These are phyloP conservation scores for Suillus luteus DNA, from an alignment of 768 basidiomycete genomes.

Conservation along the genomic window DNA sequence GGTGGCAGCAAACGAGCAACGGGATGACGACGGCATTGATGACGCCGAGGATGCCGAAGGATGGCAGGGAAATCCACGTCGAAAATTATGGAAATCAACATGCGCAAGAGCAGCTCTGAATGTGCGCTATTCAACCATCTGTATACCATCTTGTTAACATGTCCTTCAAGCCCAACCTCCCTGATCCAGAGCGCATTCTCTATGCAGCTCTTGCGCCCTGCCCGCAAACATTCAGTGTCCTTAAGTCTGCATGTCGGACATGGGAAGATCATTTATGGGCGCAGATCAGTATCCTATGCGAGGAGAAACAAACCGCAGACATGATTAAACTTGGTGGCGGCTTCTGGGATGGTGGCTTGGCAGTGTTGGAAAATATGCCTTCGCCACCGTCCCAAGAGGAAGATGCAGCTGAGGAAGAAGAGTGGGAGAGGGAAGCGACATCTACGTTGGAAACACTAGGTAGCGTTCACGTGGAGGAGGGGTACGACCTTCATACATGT, in stretches of 20 bases:
- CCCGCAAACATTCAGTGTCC: conserved; percentile 60
- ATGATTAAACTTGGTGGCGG: conserved; percentile 64
- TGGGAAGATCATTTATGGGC: conserved; percentile 99
- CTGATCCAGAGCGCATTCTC: conserved; percentile 77
- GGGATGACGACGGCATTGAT: conserved; percentile 49
- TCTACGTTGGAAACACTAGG: conserved; percentile 58
- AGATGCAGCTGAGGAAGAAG: conserved; percentile 47
- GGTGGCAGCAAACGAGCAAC: conserved; percentile 48
- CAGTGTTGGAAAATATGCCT: conserved; percentile 44
- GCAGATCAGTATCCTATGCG: conserved; percentile 76
- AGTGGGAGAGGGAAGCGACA: conserved; percentile 69
- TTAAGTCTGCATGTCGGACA: conserved; percentile 75
- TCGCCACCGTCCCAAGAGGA: conserved; percentile 24
- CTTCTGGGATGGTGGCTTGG: conserved; percentile 77
- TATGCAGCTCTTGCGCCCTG: conserved; percentile 85
- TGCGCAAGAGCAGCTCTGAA: conserved; percentile 80
- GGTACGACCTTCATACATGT: conserved; percentile 42
- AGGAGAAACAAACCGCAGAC: conserved; percentile 74
- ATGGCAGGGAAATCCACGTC: conserved; percentile 75
- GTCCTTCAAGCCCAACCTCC: conserved; percentile 49
- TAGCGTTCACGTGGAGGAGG: conserved; percentile 60
- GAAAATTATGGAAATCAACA: conserved; percentile 85
- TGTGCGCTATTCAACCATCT: conserved; percentile 19
- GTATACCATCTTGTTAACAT: background rate
- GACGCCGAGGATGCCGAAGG: conserved; percentile 44